These are phyloP conservation scores for Pythium vanterpoolii DNA, from an alignment of 352 stramenopile genomes.

Conservation along the genomic window DNA sequence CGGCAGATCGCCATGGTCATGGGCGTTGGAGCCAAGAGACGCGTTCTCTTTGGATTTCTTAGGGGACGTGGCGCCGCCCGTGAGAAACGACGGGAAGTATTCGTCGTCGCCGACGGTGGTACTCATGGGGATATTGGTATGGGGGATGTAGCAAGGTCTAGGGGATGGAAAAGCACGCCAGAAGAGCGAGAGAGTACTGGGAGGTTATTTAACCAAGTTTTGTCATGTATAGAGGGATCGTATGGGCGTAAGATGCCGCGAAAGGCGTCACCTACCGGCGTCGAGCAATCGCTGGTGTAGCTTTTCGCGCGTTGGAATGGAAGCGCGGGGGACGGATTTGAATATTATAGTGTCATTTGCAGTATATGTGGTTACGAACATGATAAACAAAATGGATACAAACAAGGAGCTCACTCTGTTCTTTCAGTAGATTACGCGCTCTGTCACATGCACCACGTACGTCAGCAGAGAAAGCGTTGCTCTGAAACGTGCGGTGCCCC, in stretches of 20 bases:
- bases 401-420: not conserved
- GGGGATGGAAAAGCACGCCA: not conserved
- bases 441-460: conserved; percentile 7
- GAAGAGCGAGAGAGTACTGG: not conserved
- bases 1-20: conserved; percentile 17
- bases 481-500: not conserved
- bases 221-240: not conserved
- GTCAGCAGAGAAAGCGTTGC: not conserved
- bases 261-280: conserved; percentile 3
- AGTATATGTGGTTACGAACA: conserved; percentile 7
- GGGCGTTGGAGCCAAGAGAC: conserved; percentile 24
- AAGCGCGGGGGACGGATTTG: not conserved
- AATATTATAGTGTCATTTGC: conserved; percentile 9
- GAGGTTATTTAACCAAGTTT: not conserved
- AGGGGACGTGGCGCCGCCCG: conserved; percentile 42
- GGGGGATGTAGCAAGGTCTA: not conserved
- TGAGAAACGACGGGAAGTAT: conserved; percentile 75
- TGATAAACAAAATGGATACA: not conserved
- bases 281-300: conserved; percentile 15
- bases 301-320: conserved; percentile 20
- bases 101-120: conserved; percentile 46
- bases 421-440: conserved; percentile 1
- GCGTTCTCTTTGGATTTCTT: conserved; percentile 56
- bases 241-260: not conserved
- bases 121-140: conserved; percentile 18